A percentile compares a stretch with the other conserved stretches of the same genome.
These are phyloP conservation scores for Achaetomium macrosporum DNA, from an alignment of 2,329 filamentous ascomycete genomes.

Conservation along the genomic window DNA sequence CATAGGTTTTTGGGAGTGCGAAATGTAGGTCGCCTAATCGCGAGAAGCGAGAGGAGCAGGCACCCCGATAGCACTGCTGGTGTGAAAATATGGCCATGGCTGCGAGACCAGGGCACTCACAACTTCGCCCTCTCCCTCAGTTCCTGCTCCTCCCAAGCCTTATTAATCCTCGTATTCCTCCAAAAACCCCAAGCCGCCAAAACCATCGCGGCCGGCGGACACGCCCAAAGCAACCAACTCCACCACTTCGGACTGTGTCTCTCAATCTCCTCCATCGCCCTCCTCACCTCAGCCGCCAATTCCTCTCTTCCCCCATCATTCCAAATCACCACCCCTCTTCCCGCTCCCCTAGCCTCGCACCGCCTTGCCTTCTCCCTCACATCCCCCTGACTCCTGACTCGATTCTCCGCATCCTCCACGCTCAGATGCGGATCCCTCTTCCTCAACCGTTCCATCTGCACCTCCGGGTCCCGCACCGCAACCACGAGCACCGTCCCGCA, in stretches of 20 bases:
- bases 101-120: constrained; percentile 25
- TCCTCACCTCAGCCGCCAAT: constrained; percentile 59
- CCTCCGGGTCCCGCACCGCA: constrained; percentile 68
- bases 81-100: neutral
- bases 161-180: constrained; percentile 64
- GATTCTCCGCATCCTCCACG: constrained; percentile 79
- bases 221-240: constrained; percentile 64
- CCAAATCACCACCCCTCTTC: constrained; percentile 76
- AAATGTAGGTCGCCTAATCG: constrained; percentile 1
- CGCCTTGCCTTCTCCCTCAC: constrained; percentile 76
- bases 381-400: constrained; percentile 81
- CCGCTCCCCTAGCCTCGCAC: constrained; percentile 57
- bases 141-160: constrained; percentile 60
- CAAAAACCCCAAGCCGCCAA: constrained; percentile 67
- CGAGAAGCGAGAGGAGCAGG: neutral
- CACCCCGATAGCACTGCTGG: neutral
- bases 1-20: neutral
- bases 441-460: constrained; percentile 76
- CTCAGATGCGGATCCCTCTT: constrained; percentile 71
- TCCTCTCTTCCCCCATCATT: constrained; percentile 75
- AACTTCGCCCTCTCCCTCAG: constrained; percentile 41
- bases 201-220: constrained; percentile 67
- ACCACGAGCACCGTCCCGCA: constrained; percentile 86
- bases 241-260: constrained; percentile 71
- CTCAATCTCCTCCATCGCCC: constrained; percentile 59